These are phyloP conservation scores for Parietaria judaica DNA, from an alignment of 306 rosid species.

Conservation along the genomic window DNA sequence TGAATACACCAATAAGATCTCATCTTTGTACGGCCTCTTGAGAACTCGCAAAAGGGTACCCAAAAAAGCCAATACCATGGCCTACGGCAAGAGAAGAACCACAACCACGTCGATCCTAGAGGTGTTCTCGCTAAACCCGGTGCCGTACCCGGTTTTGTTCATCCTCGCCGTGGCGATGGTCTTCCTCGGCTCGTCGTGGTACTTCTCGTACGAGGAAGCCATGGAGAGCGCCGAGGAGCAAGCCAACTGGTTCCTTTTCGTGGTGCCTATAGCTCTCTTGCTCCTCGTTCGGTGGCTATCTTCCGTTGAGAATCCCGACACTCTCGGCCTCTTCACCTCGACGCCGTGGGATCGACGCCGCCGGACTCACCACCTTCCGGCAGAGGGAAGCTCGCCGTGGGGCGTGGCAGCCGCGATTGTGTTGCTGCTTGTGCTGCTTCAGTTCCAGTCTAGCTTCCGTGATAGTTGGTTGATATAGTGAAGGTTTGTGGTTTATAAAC, in stretches of 20 bases:
- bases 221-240: constrained; percentile 46
- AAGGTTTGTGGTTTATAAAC: not conserved
- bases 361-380: constrained; percentile 32
- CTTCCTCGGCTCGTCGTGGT: constrained; percentile 54
- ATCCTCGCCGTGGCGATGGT: constrained; percentile 46
- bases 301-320: constrained; percentile 40
- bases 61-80: constrained; percentile 20
- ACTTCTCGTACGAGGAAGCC: constrained; percentile 46
- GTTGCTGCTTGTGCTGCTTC: constrained; percentile 54
- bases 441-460: constrained; percentile 54
- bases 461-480: constrained; percentile 48
- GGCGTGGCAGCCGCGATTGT: constrained; percentile 83
- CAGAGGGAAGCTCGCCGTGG: constrained; percentile 94
- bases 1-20: too few species aligned
- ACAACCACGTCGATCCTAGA: constrained; percentile 41
- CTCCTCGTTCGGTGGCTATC: constrained; percentile 58
- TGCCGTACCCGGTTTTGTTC: constrained; percentile 66
- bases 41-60: not conserved
- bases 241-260: constrained; percentile 48
- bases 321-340: constrained; percentile 41
- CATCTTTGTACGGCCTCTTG: not conserved
- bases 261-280: constrained; percentile 41
- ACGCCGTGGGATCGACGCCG: constrained; percentile 47
- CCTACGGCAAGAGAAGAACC: constrained; percentile 36
- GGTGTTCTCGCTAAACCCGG: constrained; percentile 45